Percentiles rank a stretch among this genome's conserved stretches.
Evolutionary conservation across 805 yeast species (phyloP).

Genomic region (Monosporozyma solicola): DNA sequence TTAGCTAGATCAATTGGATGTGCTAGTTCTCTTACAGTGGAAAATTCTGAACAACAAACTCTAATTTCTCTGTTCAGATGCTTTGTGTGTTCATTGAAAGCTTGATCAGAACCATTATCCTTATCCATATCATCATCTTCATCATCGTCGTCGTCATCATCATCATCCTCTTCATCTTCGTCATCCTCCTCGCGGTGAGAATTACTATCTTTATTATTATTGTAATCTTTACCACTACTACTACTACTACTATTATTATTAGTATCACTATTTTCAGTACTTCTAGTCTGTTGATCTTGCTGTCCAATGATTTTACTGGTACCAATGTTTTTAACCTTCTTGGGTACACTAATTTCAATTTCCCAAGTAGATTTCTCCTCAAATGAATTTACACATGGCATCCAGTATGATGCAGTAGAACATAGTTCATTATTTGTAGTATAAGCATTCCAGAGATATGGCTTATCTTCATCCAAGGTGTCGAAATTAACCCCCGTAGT

Average conservation of each 20-base stretch:
- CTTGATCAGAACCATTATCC: neutral
- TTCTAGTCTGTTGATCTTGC: constrained; percentile 3
- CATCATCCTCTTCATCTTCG: constrained; percentile 13
- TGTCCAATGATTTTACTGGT: constrained; percentile 30
- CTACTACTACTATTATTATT: neutral
- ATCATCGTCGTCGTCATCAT: constrained; percentile 27
- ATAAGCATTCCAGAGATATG: constrained; percentile 69
- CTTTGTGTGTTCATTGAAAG: constrained; percentile 23
- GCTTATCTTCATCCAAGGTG: constrained; percentile 32
- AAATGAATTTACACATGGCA: constrained; percentile 86
- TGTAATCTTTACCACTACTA: constrained; percentile 1
- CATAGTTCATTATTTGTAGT: constrained; percentile 74
- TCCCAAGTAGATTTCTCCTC: constrained; percentile 93
- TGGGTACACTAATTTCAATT: constrained; percentile 74
- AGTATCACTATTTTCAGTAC: neutral
- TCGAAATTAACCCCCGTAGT: constrained; percentile 68
- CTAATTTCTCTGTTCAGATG: constrained; percentile 38
- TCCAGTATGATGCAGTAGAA: constrained; percentile 89
- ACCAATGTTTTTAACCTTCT: constrained; percentile 65
- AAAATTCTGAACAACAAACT: constrained; percentile 64
- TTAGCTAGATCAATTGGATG: constrained; percentile 69
- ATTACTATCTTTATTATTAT: constrained; percentile 3
- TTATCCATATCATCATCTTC: constrained; percentile 18
- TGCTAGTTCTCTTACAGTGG: constrained; percentile 57
- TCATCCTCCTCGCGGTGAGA: constrained; percentile 2